These are phyloP conservation scores for Fusarium sp. DNA, from an alignment of 2,329 filamentous ascomycete genomes.

Conservation along the genomic window DNA sequence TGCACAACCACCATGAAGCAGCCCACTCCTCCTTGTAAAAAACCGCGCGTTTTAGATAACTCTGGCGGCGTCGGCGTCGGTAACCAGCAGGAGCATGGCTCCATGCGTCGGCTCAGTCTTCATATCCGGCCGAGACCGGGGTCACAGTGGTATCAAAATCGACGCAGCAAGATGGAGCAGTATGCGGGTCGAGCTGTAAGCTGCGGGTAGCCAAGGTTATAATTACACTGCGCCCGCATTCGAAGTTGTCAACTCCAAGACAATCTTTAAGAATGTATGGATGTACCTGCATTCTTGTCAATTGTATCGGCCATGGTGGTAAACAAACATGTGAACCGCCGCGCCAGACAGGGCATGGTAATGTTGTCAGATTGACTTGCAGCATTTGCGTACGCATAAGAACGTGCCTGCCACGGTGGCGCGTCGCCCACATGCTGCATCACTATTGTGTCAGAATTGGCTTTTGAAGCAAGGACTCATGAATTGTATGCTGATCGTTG, in stretches of 20 bases:
- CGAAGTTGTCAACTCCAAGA: constrained; percentile 8
- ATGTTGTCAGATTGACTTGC: not conserved
- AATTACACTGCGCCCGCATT: constrained; percentile 16
- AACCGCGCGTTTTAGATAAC: constrained; percentile 32
- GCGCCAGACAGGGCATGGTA: not conserved
- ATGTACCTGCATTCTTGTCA: constrained; percentile 31
- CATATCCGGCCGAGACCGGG: constrained; percentile 43
- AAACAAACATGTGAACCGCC: constrained; percentile 6
- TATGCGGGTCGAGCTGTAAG: constrained; percentile 36
- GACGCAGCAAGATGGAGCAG: constrained; percentile 30
- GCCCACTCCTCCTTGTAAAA: constrained; percentile 39
- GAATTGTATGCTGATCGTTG: constrained; percentile 19
- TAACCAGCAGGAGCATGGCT: constrained; percentile 29
- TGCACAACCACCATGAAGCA: constrained; percentile 33
- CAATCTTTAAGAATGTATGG: constrained; percentile 9
- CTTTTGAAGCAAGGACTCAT: not conserved
- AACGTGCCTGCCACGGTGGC: constrained; percentile 2
- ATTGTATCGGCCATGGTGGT: not conserved
- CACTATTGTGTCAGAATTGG: not conserved
- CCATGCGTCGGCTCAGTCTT: constrained; percentile 36
- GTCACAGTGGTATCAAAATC: constrained; percentile 5
- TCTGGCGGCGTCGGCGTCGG: constrained; percentile 5
- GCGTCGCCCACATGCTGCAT: not conserved
- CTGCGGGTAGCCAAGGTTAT: constrained; percentile 21
- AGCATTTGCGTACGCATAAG: constrained; percentile 1